phyloP scores from a whole-genome alignment of 805 yeast species.

The Torulaspora gathmanii region DNA sequence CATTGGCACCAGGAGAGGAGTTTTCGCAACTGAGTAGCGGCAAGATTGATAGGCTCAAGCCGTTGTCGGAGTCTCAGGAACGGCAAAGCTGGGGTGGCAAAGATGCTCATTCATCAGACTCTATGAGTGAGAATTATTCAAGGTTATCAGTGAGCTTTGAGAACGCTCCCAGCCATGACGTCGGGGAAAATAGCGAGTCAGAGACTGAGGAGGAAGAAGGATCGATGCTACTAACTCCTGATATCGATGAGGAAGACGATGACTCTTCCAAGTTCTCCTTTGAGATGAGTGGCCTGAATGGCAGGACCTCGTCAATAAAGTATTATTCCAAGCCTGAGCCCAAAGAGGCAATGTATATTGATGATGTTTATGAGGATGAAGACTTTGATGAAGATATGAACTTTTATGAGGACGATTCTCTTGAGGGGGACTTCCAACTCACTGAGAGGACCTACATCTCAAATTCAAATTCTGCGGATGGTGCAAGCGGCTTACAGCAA shows the following conservation, averaged over 20 bases:
- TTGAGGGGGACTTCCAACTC: constrained; percentile 32
- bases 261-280: constrained; percentile 44
- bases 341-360: constrained; percentile 36
- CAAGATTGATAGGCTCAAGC: background rate
- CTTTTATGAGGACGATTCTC: constrained; percentile 25
- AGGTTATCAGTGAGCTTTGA: background rate
- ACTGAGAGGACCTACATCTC: background rate
- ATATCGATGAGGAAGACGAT: constrained; percentile 22
- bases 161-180: background rate
- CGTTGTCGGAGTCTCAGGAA: background rate
- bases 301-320: constrained; percentile 50
- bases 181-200: background rate
- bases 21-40: background rate
- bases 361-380: constrained; percentile 40
- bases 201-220: constrained; percentile 6
- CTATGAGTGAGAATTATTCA: background rate
- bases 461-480: constrained; percentile 1
- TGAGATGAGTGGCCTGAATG: constrained; percentile 43
- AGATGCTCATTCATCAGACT: background rate
- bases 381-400: constrained; percentile 43
- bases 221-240: constrained; percentile 8
- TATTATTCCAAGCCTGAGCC: constrained; percentile 42
- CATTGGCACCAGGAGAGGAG: constrained; percentile 2
- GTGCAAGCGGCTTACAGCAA: background rate
- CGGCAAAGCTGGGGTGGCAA: background rate